phyloP scores from a whole-genome alignment of 2,329 filamentous ascomycete species.

The Colletotrichum graminicola region DNA sequence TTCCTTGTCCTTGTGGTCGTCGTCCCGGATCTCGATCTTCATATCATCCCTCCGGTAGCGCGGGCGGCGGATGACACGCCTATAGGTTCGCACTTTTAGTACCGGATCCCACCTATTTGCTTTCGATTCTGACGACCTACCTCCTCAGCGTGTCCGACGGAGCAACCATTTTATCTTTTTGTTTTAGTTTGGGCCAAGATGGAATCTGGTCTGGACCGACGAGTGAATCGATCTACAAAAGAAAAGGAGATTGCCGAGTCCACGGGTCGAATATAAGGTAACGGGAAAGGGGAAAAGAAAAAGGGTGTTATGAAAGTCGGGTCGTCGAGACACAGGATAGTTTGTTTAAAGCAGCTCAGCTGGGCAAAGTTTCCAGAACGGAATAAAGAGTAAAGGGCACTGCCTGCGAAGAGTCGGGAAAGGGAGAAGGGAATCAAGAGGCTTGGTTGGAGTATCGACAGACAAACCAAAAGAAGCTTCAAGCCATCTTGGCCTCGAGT shows the following conservation, averaged over 20 bases:
- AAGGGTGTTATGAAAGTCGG: constrained; percentile 8
- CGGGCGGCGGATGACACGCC: constrained; percentile 24
- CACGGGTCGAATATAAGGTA: neutral
- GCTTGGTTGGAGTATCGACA: constrained; percentile 17
- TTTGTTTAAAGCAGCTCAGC: constrained; percentile 33
- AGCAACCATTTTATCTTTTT: constrained; percentile 6
- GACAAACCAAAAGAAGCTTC: constrained; percentile 24
- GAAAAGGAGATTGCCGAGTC: neutral
- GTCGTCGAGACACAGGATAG: constrained; percentile 26
- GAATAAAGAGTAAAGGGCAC: constrained; percentile 25
- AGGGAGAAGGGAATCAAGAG: constrained; percentile 8
- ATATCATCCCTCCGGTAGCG: constrained; percentile 20
- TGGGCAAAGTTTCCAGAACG: constrained; percentile 3
- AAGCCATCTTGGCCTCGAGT: constrained; percentile 35
- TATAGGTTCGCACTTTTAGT: neutral
- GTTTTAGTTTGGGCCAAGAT: neutral
- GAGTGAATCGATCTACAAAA: neutral
- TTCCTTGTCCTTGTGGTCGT: neutral
- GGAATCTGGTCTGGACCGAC: neutral
- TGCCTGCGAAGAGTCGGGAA: constrained; percentile 33
- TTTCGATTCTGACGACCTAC: constrained; percentile 5
- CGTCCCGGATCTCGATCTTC: constrained; percentile 24
- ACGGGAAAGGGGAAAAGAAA: constrained; percentile 2
- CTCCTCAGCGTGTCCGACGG: constrained; percentile 23
- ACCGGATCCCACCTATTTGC: no score